Percentiles rank a stretch among this genome's conserved stretches.
phyloP scores from a whole-genome alignment of 441 rosid genomes.

The Brassica balearica region DNA sequence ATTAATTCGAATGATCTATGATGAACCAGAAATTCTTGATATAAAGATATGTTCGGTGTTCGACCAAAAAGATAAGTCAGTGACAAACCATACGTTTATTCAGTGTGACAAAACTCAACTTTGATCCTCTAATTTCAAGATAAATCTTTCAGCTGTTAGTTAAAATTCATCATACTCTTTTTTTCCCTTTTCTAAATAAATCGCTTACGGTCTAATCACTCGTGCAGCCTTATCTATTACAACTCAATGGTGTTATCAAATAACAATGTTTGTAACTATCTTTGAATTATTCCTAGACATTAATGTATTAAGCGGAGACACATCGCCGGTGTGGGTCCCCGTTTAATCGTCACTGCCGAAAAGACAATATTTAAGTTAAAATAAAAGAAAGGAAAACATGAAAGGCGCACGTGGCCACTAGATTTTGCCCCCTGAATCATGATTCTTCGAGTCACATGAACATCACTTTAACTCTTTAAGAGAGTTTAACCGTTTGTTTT shows the following conservation, averaged over 20 bases:
- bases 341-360: background rate
- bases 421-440: slow-evolving; percentile 20
- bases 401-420: slow-evolving; percentile 45
- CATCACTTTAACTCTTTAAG: too few relatives aligned
- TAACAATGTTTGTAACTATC: background rate
- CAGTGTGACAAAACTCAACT: background rate
- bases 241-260: slow-evolving; percentile 5
- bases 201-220: slow-evolving; percentile 26
- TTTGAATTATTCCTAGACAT: background rate
- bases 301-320: slow-evolving; percentile 36
- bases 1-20: background rate
- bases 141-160: background rate
- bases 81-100: background rate
- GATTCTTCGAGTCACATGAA: too few relatives aligned
- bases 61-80: background rate
- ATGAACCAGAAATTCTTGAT: background rate
- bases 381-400: slow-evolving; percentile 3
- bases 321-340: slow-evolving; percentile 33
- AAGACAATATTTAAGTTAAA: slow-evolving; percentile 9
- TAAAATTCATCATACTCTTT: background rate
- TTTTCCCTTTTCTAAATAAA: background rate
- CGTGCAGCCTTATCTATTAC: slow-evolving; percentile 38
- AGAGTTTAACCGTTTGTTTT: background rate
- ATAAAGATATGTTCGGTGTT: background rate
- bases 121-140: background rate